Evolutionary conservation across 192 early-diverging fungal species (phyloP), one percentile per base, ranked within the genome.

Genomic region (Dimargaris verticillata): DNA sequence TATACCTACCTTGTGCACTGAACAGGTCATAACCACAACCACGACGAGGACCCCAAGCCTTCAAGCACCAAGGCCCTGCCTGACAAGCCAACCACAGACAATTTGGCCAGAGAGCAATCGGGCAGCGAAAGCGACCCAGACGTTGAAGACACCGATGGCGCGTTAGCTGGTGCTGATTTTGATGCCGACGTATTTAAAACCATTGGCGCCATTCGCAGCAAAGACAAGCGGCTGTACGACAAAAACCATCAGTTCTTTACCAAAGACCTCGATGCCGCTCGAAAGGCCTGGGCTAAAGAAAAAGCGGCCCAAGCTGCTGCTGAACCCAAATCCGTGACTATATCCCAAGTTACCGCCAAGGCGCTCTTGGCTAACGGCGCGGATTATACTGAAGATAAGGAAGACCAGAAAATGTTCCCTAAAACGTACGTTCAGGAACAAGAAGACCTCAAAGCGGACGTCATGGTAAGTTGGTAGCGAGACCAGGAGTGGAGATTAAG

Each of bases 151-250:
- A 85, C 87, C 61, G 70, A 74, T 49, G 89, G 83, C 38, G 83
- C 82, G 61, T 75, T 96, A 24, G 73, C 92, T 11, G 93, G 93
- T 6, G 89, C 92, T 7, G 89, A 86, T 29, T 67, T 96, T 11
- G 93, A 98, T 62, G 86, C 82, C 9, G 88, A 95, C 70, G 96
- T 98, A 60, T 79, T 98, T 80, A 86, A 86, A 60, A 93, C 95
- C 1, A 88, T 96, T 62, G 80, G 80, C 0, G 72, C 85, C 28
- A 87, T 98, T 53, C 79, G 82, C 3, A 68, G 75, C 17, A 83
- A 86, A 47, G 83, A 91, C 60, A 81, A 83, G 29, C 75, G 80
- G 64, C 85, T 98, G 0, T 98, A 98, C 68, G 82, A 95, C 58
- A 68, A 78, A 2, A 74, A 71, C 0, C 72, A 74, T 9, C 76